phyloP scores from a whole-genome alignment of 352 stramenopile genomes.

The Phytopythium mirpurense region DNA sequence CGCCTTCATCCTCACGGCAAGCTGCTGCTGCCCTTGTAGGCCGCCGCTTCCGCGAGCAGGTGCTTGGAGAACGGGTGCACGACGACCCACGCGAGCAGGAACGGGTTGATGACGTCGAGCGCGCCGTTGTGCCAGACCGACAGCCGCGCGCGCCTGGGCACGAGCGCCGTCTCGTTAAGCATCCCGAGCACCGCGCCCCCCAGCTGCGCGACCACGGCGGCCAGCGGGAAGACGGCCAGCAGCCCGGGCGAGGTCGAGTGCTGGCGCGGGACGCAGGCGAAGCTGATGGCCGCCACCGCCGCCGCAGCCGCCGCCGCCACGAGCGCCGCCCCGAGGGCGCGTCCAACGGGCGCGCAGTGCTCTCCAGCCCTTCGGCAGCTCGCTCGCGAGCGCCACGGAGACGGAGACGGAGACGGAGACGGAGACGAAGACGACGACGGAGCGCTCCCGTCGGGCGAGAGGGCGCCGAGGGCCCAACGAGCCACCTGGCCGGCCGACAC shows the following conservation, averaged over 20 bases:
- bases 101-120: conserved; percentile 50
- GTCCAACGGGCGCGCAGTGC: background rate
- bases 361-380: no score
- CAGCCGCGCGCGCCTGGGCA: conserved; percentile 14
- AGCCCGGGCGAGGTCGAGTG: conserved; percentile 12
- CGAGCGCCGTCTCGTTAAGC: conserved; percentile 38
- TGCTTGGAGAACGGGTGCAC: conserved; percentile 63
- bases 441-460: conserved; percentile 2
- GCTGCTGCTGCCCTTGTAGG: background rate
- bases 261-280: conserved; percentile 18
- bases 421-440: background rate
- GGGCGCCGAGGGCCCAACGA: conserved; percentile 19
- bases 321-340: conserved; percentile 10
- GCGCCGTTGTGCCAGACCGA: conserved; percentile 41
- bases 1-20: background rate
- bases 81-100: conserved; percentile 52
- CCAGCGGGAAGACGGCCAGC: conserved; percentile 24
- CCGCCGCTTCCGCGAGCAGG: conserved; percentile 17
- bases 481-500: conserved; percentile 28
- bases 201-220: conserved; percentile 29
- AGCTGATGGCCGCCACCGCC: conserved; percentile 13
- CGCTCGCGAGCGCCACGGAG: background rate
- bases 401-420: background rate
- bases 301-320: conserved; percentile 15
- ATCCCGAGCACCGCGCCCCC: conserved; percentile 29